A percentile compares a stretch with the other conserved stretches of the same genome.
Evolutionary conservation across 495 filamentous ascomycete species (phyloP).

Genomic region (Penicillium robsamsonii): DNA sequence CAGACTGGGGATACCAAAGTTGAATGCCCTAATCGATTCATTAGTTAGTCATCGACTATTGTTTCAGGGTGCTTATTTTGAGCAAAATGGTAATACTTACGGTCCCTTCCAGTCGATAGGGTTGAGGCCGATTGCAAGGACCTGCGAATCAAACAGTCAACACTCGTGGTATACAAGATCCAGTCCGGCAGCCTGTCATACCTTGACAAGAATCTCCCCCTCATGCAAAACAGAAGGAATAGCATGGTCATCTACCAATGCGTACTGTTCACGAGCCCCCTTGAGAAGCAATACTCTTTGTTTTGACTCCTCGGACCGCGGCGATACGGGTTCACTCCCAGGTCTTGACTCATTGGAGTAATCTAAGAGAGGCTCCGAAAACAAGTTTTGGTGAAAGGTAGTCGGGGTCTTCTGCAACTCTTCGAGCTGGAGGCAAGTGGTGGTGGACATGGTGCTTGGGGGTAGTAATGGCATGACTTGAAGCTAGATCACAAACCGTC

Average conservation of each 20-base stretch:
- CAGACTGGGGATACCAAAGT: conserved; percentile 61
- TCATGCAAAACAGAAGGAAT: conserved; percentile 46
- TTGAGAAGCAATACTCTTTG: conserved; percentile 39
- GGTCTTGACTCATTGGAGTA: conserved; percentile 2
- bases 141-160: conserved; percentile 23
- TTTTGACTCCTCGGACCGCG: conserved; percentile 12
- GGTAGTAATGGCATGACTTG: conserved; percentile 19
- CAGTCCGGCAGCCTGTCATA: conserved; percentile 13
- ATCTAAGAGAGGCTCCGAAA: conserved; percentile 6
- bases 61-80: not conserved
- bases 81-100: conserved; percentile 36
- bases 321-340: conserved; percentile 1
- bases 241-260: conserved; percentile 45
- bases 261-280: conserved; percentile 38
- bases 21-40: conserved; percentile 48
- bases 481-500: conserved; percentile 1
- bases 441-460: conserved; percentile 27
- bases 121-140: conserved; percentile 62
- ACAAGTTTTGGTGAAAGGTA: conserved; percentile 19
- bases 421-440: conserved; percentile 28
- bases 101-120: conserved; percentile 74
- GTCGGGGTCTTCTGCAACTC: conserved; percentile 17
- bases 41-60: conserved; percentile 8
- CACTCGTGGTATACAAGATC: conserved; percentile 2
- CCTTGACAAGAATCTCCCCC: conserved; percentile 56